Evolutionary conservation across 495 filamentous ascomycete species (phyloP), one percentile per base, ranked within the genome.

Genomic region (Penicillium parvum): DNA sequence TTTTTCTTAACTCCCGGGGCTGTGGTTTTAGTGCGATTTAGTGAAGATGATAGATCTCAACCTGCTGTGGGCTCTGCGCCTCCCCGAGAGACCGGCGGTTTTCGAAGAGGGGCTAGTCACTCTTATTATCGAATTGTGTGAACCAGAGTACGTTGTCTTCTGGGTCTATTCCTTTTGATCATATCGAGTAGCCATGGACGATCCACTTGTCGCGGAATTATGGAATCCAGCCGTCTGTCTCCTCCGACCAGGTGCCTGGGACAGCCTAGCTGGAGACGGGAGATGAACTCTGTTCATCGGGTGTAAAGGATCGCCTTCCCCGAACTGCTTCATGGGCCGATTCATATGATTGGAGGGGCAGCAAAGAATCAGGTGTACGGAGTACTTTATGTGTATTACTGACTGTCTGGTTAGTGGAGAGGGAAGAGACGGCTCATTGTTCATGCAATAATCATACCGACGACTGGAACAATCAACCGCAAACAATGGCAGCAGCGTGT

Each of bases 11-110:
- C 28, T 46, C 60, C 63, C 63, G 61, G 55, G 61, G 46, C 43
- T 58, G 49, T 71, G 66, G 63, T 63, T 60, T 64, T 64, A 65
- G 66, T 64, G 62, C 33, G 52, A 55, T 43, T 60, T 63, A 61
- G 59, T 63, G 55, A 66, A n/a, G 65, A 65, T 67, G 64, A 71
- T 71, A 68, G 66, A 71, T 71, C 66, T 68, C 57, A 60, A 52
- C 49, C 43, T 37, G 26, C 53, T 48, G n/a, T n/a, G n/a, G n/a
- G n/a, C 49, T 53, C 55, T 54, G 45, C 35, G 41, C 45, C 47
- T 52, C 43, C 53, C 38, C 45, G 47, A 47, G 38, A 37, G 22
- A 45, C 34, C 21, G 40, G 36, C 25, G 28, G 28, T n/a, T n/a
- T n/a, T 27, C 11, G 23, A 27, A 11, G 23, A 11, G 23, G 11